phyloP scores from a whole-genome alignment of 257 asterid genomes.

The Solanum sitiens region DNA sequence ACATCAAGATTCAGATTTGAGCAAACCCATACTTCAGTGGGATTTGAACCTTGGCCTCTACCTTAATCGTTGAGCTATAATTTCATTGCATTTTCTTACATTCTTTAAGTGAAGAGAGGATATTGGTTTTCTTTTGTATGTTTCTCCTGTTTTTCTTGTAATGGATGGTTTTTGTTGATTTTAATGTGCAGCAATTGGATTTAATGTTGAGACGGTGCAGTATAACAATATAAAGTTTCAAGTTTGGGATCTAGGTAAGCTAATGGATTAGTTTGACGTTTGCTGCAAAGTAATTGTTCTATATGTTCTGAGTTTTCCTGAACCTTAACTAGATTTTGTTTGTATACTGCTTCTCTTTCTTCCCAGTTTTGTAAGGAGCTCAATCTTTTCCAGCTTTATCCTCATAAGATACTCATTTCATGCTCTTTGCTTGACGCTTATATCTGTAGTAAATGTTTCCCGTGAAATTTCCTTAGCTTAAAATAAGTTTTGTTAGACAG shows the following conservation, averaged over 20 bases:
- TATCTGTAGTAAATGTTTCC: not conserved
- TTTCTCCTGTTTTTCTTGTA: not conserved
- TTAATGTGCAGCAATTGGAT: constrained; percentile 72
- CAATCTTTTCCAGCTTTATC: not conserved
- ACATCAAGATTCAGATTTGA: not conserved
- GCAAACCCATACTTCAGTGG: not conserved
- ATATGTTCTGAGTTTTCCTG: not conserved
- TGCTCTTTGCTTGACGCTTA: not conserved
- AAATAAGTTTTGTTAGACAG: not conserved
- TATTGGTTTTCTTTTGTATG: not conserved
- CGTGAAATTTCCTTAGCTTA: not conserved
- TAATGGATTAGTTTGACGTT: not conserved
- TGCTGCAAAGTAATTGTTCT: not conserved
- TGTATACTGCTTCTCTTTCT: not conserved
- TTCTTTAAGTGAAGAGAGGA: not conserved
- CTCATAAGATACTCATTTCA: not conserved
- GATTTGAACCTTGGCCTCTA: not conserved
- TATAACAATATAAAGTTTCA: constrained; percentile 79
- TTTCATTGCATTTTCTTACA: not conserved
- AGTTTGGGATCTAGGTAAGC: constrained; percentile 92
- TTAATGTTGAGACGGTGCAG: constrained; percentile 92
- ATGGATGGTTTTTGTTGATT: not conserved
- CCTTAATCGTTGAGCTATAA: not conserved
- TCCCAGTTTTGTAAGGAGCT: not conserved
- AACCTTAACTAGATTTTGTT: not conserved